These are phyloP conservation scores for Skeletonema potamos DNA, from an alignment of 108 stramenopile genomes.

Conservation along the genomic window DNA sequence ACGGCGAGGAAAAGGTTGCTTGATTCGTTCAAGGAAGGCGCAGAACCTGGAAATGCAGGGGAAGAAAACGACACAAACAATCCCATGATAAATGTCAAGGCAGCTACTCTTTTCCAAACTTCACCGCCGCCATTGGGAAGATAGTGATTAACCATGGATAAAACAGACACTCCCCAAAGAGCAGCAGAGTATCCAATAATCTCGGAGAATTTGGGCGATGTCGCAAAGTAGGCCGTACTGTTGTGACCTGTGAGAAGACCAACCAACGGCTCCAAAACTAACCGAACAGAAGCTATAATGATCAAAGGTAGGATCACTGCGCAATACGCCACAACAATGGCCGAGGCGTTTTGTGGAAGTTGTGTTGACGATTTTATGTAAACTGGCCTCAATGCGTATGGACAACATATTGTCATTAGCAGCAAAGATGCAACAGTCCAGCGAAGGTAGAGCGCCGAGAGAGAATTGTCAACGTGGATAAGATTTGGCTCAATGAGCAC, in stretches of 20 bases:
- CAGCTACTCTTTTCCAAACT: constrained; percentile 64
- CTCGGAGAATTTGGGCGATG: constrained; percentile 63
- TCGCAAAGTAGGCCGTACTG: constrained; percentile 50
- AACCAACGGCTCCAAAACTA: constrained; percentile 60
- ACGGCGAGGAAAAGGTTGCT: constrained; percentile 51
- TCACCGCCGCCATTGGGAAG: constrained; percentile 82
- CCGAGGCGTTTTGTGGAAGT: constrained; percentile 35
- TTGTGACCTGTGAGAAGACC: constrained; percentile 51
- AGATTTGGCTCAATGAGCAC: constrained; percentile 57
- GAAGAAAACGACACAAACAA: constrained; percentile 64
- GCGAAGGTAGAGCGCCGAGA: constrained; percentile 44
- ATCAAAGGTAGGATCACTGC: constrained; percentile 56
- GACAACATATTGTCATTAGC: constrained; percentile 50
- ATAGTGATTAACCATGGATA: constrained; percentile 71
- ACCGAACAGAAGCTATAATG: constrained; percentile 52
- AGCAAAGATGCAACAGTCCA: constrained; percentile 44
- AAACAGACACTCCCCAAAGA: constrained; percentile 71
- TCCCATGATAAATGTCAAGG: constrained; percentile 62
- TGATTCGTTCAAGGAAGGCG: constrained; percentile 7
- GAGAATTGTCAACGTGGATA: constrained; percentile 24
- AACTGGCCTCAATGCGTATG: constrained; percentile 55
- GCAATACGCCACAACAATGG: constrained; percentile 49
- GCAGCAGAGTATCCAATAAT: constrained; percentile 59
- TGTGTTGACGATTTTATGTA: constrained; percentile 47
- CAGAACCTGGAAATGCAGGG: constrained; percentile 58